Conservation (phyloP, 2,329 filamentous ascomycete genomes). For the Fusarium sp. region DNA sequence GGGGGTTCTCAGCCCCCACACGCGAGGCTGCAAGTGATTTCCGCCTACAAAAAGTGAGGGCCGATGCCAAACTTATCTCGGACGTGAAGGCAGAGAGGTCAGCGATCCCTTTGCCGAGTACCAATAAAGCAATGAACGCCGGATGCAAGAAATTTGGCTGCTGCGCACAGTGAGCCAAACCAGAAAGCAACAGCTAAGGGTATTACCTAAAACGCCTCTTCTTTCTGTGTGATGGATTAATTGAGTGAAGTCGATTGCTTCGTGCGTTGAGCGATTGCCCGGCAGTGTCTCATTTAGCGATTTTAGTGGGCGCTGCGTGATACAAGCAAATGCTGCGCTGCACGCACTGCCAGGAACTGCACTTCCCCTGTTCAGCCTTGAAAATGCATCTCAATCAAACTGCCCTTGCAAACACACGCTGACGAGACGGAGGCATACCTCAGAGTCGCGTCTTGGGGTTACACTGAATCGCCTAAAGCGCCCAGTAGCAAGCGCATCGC, state of each 20-base stretch:
- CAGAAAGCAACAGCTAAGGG: accelerated
- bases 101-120: neutral
- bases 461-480: neutral
- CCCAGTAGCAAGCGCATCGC: neutral
- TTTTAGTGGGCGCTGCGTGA: neutral
- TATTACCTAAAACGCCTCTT: neutral
- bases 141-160: neutral
- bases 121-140: neutral
- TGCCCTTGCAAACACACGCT: neutral
- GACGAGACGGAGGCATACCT: neutral
- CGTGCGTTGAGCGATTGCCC: neutral
- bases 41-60: no score
- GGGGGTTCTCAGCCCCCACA: no score
- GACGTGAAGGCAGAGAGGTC: neutral
- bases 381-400: neutral
- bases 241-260: neutral
- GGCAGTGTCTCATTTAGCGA: neutral
- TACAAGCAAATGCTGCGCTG: neutral
- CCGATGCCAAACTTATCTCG: no score
- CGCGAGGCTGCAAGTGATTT: no score
- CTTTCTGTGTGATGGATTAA: neutral
- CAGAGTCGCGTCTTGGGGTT: neutral
- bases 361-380: neutral
- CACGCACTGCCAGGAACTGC: neutral
- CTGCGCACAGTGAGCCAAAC: neutral